Percentiles rank a stretch among this genome's conserved stretches.
Conservation (phyloP, 139 green algal genomes). For the Chlamydomonas schloesseri region DNA sequence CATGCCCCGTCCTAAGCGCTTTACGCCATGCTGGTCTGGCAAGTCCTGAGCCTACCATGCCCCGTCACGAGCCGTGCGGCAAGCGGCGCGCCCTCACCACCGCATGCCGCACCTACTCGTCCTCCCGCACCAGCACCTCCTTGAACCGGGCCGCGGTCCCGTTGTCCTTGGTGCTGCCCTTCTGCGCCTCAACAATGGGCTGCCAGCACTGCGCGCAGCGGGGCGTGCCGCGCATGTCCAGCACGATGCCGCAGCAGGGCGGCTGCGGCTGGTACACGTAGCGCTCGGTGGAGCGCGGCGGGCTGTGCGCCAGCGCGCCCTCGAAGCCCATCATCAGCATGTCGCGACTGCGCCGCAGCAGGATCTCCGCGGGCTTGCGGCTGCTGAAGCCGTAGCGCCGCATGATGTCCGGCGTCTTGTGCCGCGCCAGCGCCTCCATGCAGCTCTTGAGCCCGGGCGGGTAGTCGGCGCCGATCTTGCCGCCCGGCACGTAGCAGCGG, state of each 20-base stretch:
- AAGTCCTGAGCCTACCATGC: too few species aligned
- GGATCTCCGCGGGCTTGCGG: slow-evolving; percentile 35
- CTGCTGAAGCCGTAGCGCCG: slow-evolving; percentile 28
- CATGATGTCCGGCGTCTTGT: slow-evolving; percentile 14
- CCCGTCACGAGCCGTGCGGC: too few species aligned
- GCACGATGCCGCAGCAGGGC: slow-evolving; percentile 30
- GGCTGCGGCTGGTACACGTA: slow-evolving; percentile 25
- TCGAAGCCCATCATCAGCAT: slow-evolving; percentile 40
- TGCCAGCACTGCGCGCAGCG: slow-evolving; percentile 26
- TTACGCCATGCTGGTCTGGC: too few species aligned
- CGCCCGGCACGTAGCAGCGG: slow-evolving; percentile 11
- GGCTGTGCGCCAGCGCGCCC: background rate
- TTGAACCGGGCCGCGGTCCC: background rate
- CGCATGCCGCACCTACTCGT: background rate
- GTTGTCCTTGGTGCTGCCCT: background rate
- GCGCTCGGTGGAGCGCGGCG: background rate
- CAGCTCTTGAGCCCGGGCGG: background rate
- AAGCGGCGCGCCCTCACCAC: too few species aligned
- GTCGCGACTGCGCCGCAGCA: slow-evolving; percentile 22
- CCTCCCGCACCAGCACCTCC: slow-evolving; percentile 24
- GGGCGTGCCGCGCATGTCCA: background rate
- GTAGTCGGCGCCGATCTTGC: background rate
- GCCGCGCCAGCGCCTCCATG: background rate
- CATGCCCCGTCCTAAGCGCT: too few species aligned
- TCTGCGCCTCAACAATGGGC: background rate